These are phyloP conservation scores for Pleurotus sapidus DNA, from an alignment of 768 basidiomycete species.

Conservation along the genomic window DNA sequence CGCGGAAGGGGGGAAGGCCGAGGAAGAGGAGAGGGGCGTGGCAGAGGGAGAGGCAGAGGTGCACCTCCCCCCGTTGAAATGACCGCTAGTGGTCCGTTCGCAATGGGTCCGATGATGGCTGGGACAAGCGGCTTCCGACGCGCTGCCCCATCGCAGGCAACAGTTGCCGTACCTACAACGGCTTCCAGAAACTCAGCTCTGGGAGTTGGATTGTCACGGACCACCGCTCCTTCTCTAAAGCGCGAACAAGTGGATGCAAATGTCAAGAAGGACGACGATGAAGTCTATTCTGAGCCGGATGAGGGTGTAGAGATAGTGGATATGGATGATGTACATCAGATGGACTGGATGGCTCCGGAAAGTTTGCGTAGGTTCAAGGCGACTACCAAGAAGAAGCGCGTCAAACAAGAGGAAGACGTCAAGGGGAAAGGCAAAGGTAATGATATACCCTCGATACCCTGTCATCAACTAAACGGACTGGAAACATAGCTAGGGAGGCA, in stretches of 20 bases:
- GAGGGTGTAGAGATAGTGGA: slow-evolving; percentile 87
- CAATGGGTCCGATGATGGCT: slow-evolving; percentile 76
- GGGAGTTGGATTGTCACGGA: slow-evolving; percentile 49
- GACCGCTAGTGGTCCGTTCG: slow-evolving; percentile 86
- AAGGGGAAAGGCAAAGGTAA: slow-evolving; percentile 28
- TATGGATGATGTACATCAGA: slow-evolving; percentile 69
- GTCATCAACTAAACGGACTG: not conserved
- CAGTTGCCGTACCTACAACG: slow-evolving; percentile 24
- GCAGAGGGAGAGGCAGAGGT: slow-evolving; percentile 53
- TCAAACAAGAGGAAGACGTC: slow-evolving; percentile 43
- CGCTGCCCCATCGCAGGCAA: slow-evolving; percentile 49
- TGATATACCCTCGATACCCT: not conserved
- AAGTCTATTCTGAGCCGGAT: slow-evolving; percentile 83
- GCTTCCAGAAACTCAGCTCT: slow-evolving; percentile 24
- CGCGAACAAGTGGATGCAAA: slow-evolving; percentile 31
- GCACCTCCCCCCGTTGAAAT: slow-evolving; percentile 60
- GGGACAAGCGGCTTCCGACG: slow-evolving; percentile 49
- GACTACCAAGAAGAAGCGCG: slow-evolving; percentile 27
- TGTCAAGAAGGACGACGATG: slow-evolving; percentile 43
- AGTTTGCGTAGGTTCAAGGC: slow-evolving; percentile 51
- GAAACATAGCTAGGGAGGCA: slow-evolving; percentile 2
- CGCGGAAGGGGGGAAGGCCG: slow-evolving; percentile 26
- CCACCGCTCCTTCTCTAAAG: slow-evolving; percentile 48
- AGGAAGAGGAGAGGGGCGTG: slow-evolving; percentile 45
- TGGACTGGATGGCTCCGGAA: slow-evolving; percentile 92